Base-by-base conservation (phyloP, 495 filamentous ascomycete species). In the Xylaria venustula region DNA sequence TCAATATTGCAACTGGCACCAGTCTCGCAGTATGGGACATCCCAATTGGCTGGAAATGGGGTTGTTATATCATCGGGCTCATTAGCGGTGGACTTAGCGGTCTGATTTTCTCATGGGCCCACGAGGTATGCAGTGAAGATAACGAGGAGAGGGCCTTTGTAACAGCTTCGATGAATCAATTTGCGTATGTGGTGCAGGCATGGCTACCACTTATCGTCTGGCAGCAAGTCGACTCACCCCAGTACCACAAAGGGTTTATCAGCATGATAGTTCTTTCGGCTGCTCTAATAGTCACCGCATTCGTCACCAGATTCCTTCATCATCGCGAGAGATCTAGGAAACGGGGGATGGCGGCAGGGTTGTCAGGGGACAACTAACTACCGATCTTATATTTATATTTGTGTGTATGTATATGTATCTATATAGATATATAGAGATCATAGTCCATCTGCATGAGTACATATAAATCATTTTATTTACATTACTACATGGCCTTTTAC, bases 61-160 rank as follows among this genome's bases (percentile, higher is more conserved):
- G 78, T 72, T 70, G 71, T 77, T 67, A 78, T 77, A 67, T 84
- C 66, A 46, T 85, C 67, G 52, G 79, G 70, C 61, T 68, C 65
- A 75, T 76, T 30, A 60, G 70, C 54, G 47, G 69, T 44, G 71
- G 73, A 4, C 67, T 75, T 44, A 72, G 68, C 22, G 74, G 74
- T 23, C 49, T 77, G 28, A 74, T 64, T 19, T 78, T 69, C 54
- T 70, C 71, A 20, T 86, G 83, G 83, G 79, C 81, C 2, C 80
- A 85, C 64, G 83, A 75, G 64, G 81, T 78, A 66, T 85, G 74
- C 61, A 69, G 69, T 9, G 74, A 75, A 25, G 80, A 82, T 49
- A 79, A 80, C 22, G 79, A 83, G 62, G 82, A 87, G 65, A 68
- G 85, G n/a, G 79, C 83, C 2, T 57, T 86, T 15, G 80, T 84